phyloP scores from a whole-genome alignment of 441 rosid species.

The Viola pubescens region DNA sequence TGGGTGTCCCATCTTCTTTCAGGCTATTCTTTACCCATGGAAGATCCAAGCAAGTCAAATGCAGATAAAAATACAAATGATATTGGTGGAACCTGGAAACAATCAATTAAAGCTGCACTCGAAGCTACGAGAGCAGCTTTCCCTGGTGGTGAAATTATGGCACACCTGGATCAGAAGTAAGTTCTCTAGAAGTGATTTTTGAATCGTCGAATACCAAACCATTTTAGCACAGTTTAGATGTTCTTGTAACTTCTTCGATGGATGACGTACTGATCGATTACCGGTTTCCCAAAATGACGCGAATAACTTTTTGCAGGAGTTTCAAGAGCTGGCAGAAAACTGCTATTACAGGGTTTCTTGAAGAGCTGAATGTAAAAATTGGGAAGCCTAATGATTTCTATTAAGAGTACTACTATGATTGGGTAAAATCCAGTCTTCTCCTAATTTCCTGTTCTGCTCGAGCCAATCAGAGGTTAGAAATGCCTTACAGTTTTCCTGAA shows the following conservation, averaged over 20 bases:
- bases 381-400: slow-evolving; percentile 73
- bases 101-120: slow-evolving; percentile 57
- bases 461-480: neutral
- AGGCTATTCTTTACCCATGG: slow-evolving; percentile 77
- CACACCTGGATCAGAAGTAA: slow-evolving; percentile 87
- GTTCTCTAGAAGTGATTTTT: slow-evolving; percentile 10
- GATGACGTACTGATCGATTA: too few species aligned
- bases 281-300: neutral
- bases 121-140: slow-evolving; percentile 70
- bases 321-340: slow-evolving; percentile 87
- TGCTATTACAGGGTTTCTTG: slow-evolving; percentile 56
- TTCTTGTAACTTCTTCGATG: too few species aligned
- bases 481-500: neutral
- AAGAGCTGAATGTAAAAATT: slow-evolving; percentile 50
- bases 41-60: slow-evolving; percentile 45
- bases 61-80: slow-evolving; percentile 21
- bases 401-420: slow-evolving; percentile 12
- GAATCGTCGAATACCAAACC: neutral
- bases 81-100: slow-evolving; percentile 67
- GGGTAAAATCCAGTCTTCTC: neutral
- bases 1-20: slow-evolving; percentile 90
- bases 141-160: slow-evolving; percentile 64
- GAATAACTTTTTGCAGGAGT: slow-evolving; percentile 50
- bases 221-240: too few species aligned
- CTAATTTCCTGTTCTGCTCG: too few species aligned